A percentile compares a stretch with the other conserved stretches of the same genome.
phyloP scores from a whole-genome alignment of 2,329 filamentous ascomycete genomes.

The Colletotrichum spaethianum region DNA sequence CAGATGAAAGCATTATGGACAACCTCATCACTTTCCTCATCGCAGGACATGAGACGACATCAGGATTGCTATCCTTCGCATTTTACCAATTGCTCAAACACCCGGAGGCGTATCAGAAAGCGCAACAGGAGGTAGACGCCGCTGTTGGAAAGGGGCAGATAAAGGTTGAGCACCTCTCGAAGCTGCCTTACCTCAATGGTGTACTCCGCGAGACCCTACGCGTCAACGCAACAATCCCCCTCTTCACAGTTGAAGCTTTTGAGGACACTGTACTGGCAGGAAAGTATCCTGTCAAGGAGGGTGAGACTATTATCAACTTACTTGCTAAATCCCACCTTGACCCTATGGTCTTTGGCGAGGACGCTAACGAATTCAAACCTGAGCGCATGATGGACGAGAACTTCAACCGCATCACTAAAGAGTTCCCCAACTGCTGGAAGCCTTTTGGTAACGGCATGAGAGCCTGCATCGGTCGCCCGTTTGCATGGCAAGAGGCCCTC shows the following conservation, averaged over 20 bases:
- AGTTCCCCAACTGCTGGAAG: constrained; percentile 58
- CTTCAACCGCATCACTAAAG: constrained; percentile 54
- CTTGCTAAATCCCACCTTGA: constrained; percentile 68
- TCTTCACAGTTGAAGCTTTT: constrained; percentile 48
- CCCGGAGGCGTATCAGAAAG: constrained; percentile 71
- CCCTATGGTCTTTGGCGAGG: constrained; percentile 68
- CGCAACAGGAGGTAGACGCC: constrained; percentile 77
- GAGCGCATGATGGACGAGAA: constrained; percentile 74
- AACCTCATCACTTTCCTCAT: constrained; percentile 80
- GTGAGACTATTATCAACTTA: constrained; percentile 59
- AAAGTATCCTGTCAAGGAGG: constrained; percentile 65
- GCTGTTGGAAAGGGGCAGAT: constrained; percentile 73
- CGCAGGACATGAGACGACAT: constrained; percentile 79
- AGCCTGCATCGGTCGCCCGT: constrained; percentile 67
- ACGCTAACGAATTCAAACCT: constrained; percentile 70
- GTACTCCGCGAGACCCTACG: constrained; percentile 69
- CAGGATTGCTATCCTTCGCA: constrained; percentile 75
- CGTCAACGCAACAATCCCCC: constrained; percentile 48
- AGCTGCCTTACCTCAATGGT: constrained; percentile 75
- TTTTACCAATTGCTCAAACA: constrained; percentile 77
- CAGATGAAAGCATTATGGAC: constrained; percentile 71
- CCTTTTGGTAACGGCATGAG: constrained; percentile 68
- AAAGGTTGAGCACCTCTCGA: constrained; percentile 70
- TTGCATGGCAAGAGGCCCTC: constrained; percentile 68
- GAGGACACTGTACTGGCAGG: constrained; percentile 63